Percentiles rank a stretch among this genome's conserved stretches.
Conservation (phyloP, 805 yeast species). For the Ogataea kodamae region DNA sequence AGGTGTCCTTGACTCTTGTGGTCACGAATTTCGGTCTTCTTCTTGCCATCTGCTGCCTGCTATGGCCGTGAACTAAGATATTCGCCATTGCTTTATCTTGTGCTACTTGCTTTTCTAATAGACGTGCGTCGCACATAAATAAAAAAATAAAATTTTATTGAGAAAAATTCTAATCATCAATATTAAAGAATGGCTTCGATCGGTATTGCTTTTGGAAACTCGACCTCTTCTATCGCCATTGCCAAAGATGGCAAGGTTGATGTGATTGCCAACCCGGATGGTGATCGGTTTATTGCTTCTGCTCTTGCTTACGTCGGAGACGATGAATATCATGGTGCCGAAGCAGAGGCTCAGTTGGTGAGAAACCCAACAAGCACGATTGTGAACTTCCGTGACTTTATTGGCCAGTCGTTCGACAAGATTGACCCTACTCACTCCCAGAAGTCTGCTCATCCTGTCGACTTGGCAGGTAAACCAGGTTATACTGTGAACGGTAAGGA, state of each 20-base stretch:
- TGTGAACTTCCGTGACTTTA: constrained; percentile 87
- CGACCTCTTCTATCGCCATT: constrained; percentile 90
- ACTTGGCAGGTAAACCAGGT: constrained; percentile 62
- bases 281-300: constrained; percentile 95
- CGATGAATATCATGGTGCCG: constrained; percentile 97
- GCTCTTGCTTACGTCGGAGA: constrained; percentile 86
- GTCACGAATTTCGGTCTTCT: too few species aligned
- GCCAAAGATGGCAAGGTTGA: constrained; percentile 90
- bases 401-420: constrained; percentile 71
- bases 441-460: constrained; percentile 64
- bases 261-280: constrained; percentile 98
- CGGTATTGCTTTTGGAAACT: constrained; percentile 96
- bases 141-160: constrained; percentile 8
- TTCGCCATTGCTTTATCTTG: constrained; percentile 1
- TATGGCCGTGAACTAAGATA: too few species aligned
- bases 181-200: constrained; percentile 51
- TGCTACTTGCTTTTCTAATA: constrained; percentile 2
- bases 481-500: constrained; percentile 59
- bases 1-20: too few species aligned
- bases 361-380: constrained; percentile 88
- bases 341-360: constrained; percentile 87
- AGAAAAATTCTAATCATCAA: constrained; percentile 1
- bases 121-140: constrained; percentile 7
- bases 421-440: constrained; percentile 64
- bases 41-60: too few species aligned